Percentiles rank a stretch among this genome's conserved stretches.
phyloP scores from a whole-genome alignment of 2,329 filamentous ascomycete genomes.

The Xylaria hypoxylon region DNA sequence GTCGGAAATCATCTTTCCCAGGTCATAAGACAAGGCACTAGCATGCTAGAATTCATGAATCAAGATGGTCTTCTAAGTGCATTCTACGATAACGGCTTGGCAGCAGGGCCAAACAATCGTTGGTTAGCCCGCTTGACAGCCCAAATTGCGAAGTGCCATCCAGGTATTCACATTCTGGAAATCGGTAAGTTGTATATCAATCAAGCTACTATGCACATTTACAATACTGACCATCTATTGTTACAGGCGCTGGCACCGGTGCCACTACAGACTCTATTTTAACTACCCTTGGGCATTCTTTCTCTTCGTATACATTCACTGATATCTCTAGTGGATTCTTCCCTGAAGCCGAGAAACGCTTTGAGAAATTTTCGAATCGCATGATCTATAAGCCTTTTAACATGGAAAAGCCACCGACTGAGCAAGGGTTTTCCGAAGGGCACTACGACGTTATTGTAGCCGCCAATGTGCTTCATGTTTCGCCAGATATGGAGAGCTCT shows the following conservation, averaged over 20 bases:
- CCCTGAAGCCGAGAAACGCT: not conserved
- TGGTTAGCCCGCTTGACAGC: conserved; percentile 45
- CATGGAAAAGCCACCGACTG: conserved; percentile 1
- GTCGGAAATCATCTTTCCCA: conserved; percentile 52
- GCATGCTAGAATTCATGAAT: conserved; percentile 54
- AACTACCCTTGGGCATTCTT: not conserved
- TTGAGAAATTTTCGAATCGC: not conserved
- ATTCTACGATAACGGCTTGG: conserved; percentile 50
- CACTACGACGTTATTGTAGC: conserved; percentile 44
- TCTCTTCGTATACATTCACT: conserved; percentile 27
- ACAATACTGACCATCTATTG: not conserved
- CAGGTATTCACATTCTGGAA: conserved; percentile 58
- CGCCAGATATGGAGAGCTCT: conserved; percentile 32
- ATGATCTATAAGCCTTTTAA: conserved; percentile 28
- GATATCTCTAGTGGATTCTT: conserved; percentile 28
- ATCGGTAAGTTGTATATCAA: conserved; percentile 38
- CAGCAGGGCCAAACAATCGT: conserved; percentile 7
- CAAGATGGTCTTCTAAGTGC: conserved; percentile 52
- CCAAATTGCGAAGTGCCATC: conserved; percentile 56
- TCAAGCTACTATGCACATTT: not conserved
- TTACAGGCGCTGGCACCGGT: conserved; percentile 28
- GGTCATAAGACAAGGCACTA: conserved; percentile 51
- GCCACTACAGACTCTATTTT: conserved; percentile 17
- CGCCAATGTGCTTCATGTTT: conserved; percentile 41
- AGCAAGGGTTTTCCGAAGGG: conserved; percentile 37